Evolutionary conservation across 176 grass and related monocot genomes (phyloP).

Genomic region (Cenchrus fungigraminus): DNA sequence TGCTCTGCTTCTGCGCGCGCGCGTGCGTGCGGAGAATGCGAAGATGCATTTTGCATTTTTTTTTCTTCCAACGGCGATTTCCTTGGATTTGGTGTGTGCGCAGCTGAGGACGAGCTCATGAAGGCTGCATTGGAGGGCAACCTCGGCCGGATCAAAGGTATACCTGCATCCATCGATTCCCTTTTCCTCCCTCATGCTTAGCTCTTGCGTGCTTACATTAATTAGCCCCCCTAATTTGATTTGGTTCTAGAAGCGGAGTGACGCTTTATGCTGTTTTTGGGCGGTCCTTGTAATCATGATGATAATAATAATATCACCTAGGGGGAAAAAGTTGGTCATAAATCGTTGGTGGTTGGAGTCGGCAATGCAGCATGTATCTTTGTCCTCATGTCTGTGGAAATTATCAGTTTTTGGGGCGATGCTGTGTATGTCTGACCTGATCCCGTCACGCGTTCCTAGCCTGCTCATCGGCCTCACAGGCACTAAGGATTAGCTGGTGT

Average conservation of each 20-base stretch:
- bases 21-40: neutral
- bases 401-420: neutral
- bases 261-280: neutral
- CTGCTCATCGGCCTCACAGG: neutral
- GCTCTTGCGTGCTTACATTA: neutral
- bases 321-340: neutral
- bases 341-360: neutral
- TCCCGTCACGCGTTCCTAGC: neutral
- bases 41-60: neutral
- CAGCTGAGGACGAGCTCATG: neutral
- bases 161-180: neutral
- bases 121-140: constrained; percentile 7
- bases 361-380: neutral
- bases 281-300: neutral
- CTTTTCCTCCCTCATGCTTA: neutral
- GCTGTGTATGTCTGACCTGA: neutral
- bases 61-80: neutral
- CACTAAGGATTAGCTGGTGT: neutral
- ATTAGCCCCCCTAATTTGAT: neutral
- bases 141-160: constrained; percentile 33
- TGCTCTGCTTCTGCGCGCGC: neutral
- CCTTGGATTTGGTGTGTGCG: neutral
- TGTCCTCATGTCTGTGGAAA: neutral
- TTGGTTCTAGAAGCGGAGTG: neutral
- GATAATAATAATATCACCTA: neutral